A percentile compares a stretch with the other conserved stretches of the same genome.
Conservation (phyloP, 2,329 filamentous ascomycete species). For the Simplicillium aogashimaense region DNA sequence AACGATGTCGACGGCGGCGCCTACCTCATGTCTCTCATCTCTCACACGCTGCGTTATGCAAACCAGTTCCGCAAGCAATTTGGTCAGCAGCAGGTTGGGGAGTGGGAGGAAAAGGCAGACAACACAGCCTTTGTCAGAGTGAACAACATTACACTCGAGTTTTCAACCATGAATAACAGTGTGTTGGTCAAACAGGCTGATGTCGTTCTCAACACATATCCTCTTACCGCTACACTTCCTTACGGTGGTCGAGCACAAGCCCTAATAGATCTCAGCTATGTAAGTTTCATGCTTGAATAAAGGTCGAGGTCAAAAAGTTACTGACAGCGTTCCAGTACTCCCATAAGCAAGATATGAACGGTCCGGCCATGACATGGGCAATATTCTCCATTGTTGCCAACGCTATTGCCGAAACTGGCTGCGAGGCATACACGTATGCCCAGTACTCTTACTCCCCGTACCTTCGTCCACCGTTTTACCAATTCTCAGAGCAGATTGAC, state of each 20-base stretch:
- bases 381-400: constrained; percentile 60
- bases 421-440: constrained; percentile 57
- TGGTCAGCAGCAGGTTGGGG: constrained; percentile 41
- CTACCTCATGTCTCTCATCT: constrained; percentile 55
- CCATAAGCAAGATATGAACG: constrained; percentile 35
- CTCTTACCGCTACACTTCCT: constrained; percentile 46
- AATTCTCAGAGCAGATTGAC: constrained; percentile 58
- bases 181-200: constrained; percentile 61
- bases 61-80: constrained; percentile 49
- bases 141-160: constrained; percentile 49
- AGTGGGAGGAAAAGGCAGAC: constrained; percentile 10
- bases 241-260: constrained; percentile 10
- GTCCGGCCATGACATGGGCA: constrained; percentile 65
- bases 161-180: constrained; percentile 55
- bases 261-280: constrained; percentile 12
- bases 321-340: no score
- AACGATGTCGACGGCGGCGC: constrained; percentile 57
- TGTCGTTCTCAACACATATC: constrained; percentile 55
- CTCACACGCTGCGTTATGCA: constrained; percentile 42
- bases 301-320: no score
- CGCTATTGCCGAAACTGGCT: constrained; percentile 55
- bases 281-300: no score
- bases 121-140: constrained; percentile 10
- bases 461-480: constrained; percentile 56
- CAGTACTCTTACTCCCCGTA: constrained; percentile 56